Conservation (phyloP, 495 filamentous ascomycete species). For the Daldinia concentrica region DNA sequence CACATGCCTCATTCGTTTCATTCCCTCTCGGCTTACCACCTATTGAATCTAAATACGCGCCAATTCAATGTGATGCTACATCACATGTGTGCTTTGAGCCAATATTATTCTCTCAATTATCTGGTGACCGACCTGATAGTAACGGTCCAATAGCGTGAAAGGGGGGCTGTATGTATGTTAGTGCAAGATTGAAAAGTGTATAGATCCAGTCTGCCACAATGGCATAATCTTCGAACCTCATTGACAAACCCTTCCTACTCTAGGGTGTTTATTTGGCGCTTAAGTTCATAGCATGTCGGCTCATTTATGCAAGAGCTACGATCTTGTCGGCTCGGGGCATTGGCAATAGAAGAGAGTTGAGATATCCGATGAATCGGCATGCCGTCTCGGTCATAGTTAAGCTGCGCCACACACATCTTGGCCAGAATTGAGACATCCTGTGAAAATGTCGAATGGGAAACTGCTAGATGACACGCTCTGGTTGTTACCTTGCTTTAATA, state of each 20-base stretch:
- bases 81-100: too few relatives aligned
- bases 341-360: neutral
- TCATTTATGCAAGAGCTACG: neutral
- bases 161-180: conserved; percentile 34
- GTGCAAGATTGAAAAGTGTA: conserved; percentile 21
- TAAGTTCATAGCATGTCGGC: neutral
- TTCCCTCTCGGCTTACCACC: neutral
- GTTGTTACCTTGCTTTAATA: neutral
- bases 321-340: neutral
- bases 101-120: neutral
- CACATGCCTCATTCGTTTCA: conserved; percentile 15
- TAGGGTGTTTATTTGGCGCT: neutral
- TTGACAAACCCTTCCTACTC: neutral
- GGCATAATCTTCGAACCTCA: neutral
- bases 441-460: neutral
- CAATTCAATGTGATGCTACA: neutral
- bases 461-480: neutral
- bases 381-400: conserved; percentile 6
- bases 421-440: neutral
- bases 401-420: neutral
- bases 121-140: neutral
- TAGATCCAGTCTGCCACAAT: neutral
- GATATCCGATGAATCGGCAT: conserved; percentile 19
- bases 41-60: neutral
- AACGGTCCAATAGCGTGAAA: conserved; percentile 3